Evolutionary conservation across 192 early-diverging fungal species (phyloP), one percentile per base, ranked within the genome.

Genomic region (Borealophlyctis nickersoniae): DNA sequence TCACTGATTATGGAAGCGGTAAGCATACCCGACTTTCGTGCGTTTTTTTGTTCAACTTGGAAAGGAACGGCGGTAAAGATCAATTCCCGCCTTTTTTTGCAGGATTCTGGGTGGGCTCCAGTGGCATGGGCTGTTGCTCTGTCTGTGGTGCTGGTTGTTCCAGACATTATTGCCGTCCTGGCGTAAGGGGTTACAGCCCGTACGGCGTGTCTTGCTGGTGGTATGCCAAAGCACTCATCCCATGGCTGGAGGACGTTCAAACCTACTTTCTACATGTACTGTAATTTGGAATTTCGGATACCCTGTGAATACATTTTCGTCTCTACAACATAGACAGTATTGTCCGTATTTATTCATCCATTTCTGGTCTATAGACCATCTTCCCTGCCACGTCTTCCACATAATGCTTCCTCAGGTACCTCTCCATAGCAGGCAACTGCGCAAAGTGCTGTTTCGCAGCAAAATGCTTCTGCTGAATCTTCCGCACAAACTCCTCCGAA

Each of bases 401-500:
- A 65, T 80, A 80, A 30, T 67, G 32, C 22, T 68, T 58, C 60
- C 66, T 78, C 30, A 84, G 27, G 60, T 81, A 81, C 29, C 66
- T 65, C 35, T 73, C 74, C 70, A 84, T 76, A 0, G 55, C 69
- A 3, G 83, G 82, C 29, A 85, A 62, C 68, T 75, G 72, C 14
- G 35, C 67, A 60, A 85, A 85, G 14, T 81, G 78, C 58, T 79
- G 45, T 22, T 63, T 63, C 13, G 81, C 79, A 27, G 71, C 60
- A 39, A 78, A 55, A 54, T 82, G 83, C 53, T 77, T 78, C 60
- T 79, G 74, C 56, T 55, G 53, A 9, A 83, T 66, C 63, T 77
- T 83, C 39, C 72, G 55, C n/a, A 70, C 64, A 69, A 85, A 85
- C 58, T 81, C 79, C 29, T 74, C 72, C 32, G 74, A 66, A 55